Evolutionary conservation across 192 early-diverging fungal genomes (phyloP).

Genomic region (Linnemannia schmuckeri): DNA sequence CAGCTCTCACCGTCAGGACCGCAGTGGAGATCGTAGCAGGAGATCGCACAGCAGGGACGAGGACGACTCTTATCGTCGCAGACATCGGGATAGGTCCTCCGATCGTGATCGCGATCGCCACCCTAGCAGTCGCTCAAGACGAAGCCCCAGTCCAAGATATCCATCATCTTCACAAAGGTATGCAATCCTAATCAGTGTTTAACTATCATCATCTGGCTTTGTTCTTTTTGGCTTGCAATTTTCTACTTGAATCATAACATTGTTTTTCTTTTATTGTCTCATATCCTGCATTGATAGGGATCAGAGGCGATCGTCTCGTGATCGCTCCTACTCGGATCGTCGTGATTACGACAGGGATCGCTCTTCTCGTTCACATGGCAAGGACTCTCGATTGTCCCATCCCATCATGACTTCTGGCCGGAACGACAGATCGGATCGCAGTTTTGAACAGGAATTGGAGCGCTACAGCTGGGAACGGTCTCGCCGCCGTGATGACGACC

Average conservation of each 20-base stretch:
- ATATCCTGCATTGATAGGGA: slow-evolving; percentile 30
- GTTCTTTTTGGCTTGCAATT: not conserved
- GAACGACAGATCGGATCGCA: slow-evolving; percentile 32
- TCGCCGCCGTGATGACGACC: slow-evolving; percentile 28
- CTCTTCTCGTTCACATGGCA: slow-evolving; percentile 28
- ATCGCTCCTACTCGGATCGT: slow-evolving; percentile 36
- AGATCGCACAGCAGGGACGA: slow-evolving; percentile 39
- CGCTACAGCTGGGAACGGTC: slow-evolving; percentile 42
- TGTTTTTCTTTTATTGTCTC: not conserved
- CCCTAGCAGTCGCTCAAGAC: slow-evolving; percentile 28
- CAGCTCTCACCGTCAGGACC: slow-evolving; percentile 23
- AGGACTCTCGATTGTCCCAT: slow-evolving; percentile 32
- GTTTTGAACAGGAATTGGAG: slow-evolving; percentile 53
- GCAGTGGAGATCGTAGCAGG: slow-evolving; percentile 2
- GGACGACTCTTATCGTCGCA: slow-evolving; percentile 30
- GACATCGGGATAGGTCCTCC: slow-evolving; percentile 31
- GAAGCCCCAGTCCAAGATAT: slow-evolving; percentile 34
- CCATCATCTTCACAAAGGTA: slow-evolving; percentile 47
- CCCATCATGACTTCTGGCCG: slow-evolving; percentile 48
- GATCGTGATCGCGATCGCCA: slow-evolving; percentile 27
- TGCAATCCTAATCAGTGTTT: not conserved
- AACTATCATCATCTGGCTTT: not conserved
- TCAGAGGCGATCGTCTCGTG: slow-evolving; percentile 24
- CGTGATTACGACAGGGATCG: slow-evolving; percentile 41
- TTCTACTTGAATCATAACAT: not conserved